phyloP scores from a whole-genome alignment of 164 flowering plant species.

The Dillenia suffruticosa region DNA sequence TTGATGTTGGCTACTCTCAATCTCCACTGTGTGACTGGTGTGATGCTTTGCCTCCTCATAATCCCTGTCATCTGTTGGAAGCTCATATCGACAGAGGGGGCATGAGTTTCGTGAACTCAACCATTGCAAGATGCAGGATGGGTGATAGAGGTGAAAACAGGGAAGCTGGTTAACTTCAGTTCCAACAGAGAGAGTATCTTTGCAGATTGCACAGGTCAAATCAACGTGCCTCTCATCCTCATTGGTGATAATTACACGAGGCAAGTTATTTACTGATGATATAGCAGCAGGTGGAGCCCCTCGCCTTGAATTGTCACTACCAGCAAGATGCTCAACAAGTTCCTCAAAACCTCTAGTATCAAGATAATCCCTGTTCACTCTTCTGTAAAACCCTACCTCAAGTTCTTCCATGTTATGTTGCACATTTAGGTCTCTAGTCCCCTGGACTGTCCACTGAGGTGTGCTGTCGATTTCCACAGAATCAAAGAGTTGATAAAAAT shows the following conservation, averaged over 20 bases:
- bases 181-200: conserved; percentile 50
- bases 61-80: conserved; percentile 83
- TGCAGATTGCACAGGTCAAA: conserved; percentile 79
- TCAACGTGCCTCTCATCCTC: conserved; percentile 47
- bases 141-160: conserved; percentile 79
- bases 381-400: conserved; percentile 19
- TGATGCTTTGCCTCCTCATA: conserved; percentile 55
- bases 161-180: conserved; percentile 75
- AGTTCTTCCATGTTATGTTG: conserved; percentile 28
- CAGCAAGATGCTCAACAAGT: conserved; percentile 56
- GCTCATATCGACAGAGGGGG: conserved; percentile 88
- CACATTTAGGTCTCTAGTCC: conserved; percentile 23
- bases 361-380: conserved; percentile 45
- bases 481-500: conserved; percentile 14
- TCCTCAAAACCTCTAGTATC: conserved; percentile 57
- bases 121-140: conserved; percentile 85
- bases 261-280: conserved; percentile 57
- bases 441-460: conserved; percentile 29
- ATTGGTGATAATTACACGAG: conserved; percentile 38
- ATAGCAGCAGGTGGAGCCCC: conserved; percentile 87
- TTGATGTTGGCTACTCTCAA: conserved; percentile 24
- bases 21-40: conserved; percentile 5
- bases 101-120: conserved; percentile 79
- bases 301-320: conserved; percentile 45
- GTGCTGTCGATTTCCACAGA: conserved; percentile 27